Evolutionary conservation across 805 yeast genomes (phyloP).

Genomic region (Candida odintsovae): DNA sequence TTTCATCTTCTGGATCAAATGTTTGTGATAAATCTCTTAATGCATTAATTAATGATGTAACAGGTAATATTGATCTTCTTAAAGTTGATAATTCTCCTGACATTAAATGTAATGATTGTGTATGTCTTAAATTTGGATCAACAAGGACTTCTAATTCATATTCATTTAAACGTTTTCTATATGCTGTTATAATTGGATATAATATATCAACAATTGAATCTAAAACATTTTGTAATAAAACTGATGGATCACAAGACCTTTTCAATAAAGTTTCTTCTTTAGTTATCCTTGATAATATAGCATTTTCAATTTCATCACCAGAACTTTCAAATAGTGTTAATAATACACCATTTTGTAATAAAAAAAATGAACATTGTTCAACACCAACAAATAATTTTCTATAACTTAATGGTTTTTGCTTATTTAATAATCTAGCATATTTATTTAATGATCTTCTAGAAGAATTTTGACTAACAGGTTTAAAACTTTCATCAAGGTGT

Average conservation of each 20-base stretch:
- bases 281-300: constrained; percentile 42
- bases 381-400: constrained; percentile 41
- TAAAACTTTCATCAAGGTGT: constrained; percentile 28
- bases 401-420: constrained; percentile 38
- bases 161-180: constrained; percentile 40
- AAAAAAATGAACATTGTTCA: constrained; percentile 50
- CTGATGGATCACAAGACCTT: constrained; percentile 45
- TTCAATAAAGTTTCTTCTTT: constrained; percentile 42
- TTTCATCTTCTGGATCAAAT: not conserved
- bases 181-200: constrained; percentile 48
- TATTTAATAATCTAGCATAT: constrained; percentile 27
- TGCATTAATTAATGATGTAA: constrained; percentile 40
- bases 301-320: constrained; percentile 46
- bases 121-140: constrained; percentile 44
- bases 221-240: constrained; percentile 46
- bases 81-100: constrained; percentile 46
- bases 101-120: constrained; percentile 48
- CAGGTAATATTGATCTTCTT: constrained; percentile 41
- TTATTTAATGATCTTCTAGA: constrained; percentile 7
- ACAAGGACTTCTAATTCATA: constrained; percentile 46
- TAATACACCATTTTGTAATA: constrained; percentile 39
- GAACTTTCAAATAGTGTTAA: constrained; percentile 54
- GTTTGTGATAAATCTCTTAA: constrained; percentile 33
- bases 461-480: constrained; percentile 15
- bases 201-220: constrained; percentile 51